Base-by-base conservation (phyloP, 192 early-diverging fungal genomes). In the Coemansia sp. region DNA sequence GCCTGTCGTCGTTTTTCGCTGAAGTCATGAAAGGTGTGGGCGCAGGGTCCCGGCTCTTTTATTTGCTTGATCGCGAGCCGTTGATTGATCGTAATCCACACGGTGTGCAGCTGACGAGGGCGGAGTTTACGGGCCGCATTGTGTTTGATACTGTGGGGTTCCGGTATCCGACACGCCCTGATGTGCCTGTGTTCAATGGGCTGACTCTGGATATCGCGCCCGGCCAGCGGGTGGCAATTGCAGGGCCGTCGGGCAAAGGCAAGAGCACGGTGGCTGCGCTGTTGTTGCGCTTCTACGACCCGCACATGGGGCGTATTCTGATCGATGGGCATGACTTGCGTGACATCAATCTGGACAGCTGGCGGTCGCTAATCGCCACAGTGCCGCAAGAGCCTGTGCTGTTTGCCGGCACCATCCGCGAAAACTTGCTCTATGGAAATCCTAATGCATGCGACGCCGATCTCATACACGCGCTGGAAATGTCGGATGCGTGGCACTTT, bases 331-430 rank as follows among this genome's bases (percentile, higher is more conserved):
- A 71, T 19, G 81, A 88, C 51, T 57, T 90, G 57, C 80, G 84
- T 20, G 73, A 79, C 51, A 39, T 88, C 23, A 74, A 83, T 37
- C 61, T 88, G 29, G 71, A 64, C 29, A 79, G 81, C 75, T 85
- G 82, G 82, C 87, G 90, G 52, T 66, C 81, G 20, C 86, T 84
- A 4, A 59, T 92, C 7, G 88, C 87, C 9, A 75, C 85, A 54
- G 89, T 92, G 18, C 84, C 82, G 20, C 90, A 93, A 64, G 90
- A 93, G 65, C 89, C 89, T 0, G 83, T 85, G 10, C 65, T 94
- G 32, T 92, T 94, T 76, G 84, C 76, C 3, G 78, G 79, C 6
- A 82, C 83, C 19, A 88, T 92, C 60, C 70, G 72, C 24, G 89
- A 92, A n/a, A 92, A 92, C 62, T 84, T 89, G 45, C 68, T 84